A percentile compares a stretch with the other conserved stretches of the same genome.
Conservation (phyloP, 2,329 filamentous ascomycete species). For the Phoma herbarum region DNA sequence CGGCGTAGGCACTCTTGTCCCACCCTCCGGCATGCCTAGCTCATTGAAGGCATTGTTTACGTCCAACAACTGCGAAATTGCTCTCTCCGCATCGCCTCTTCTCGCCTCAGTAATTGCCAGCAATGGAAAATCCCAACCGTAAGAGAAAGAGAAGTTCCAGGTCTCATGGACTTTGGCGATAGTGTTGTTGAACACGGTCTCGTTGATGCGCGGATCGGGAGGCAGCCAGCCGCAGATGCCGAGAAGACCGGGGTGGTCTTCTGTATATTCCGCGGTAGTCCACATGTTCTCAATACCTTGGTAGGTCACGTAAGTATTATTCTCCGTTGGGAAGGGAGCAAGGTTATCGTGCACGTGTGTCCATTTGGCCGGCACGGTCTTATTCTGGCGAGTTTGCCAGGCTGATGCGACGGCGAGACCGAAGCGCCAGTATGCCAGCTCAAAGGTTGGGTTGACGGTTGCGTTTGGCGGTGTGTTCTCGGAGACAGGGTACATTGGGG, state of each 20-base stretch:
- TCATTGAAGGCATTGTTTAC: constrained; percentile 64
- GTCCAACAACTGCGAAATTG: constrained; percentile 57
- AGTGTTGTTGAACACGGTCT: constrained; percentile 42
- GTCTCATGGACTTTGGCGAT: constrained; percentile 41
- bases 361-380: constrained; percentile 59
- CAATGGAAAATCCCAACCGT: constrained; percentile 50
- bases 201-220: constrained; percentile 39
- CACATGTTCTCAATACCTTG: constrained; percentile 57
- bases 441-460: constrained; percentile 67
- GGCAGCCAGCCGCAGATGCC: constrained; percentile 46
- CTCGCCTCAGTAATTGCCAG: constrained; percentile 44
- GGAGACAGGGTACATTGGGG: constrained; percentile 61
- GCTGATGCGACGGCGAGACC: constrained; percentile 63
- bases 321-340: constrained; percentile 61
- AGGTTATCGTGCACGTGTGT: constrained; percentile 60
- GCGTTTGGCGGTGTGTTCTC: constrained; percentile 67
- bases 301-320: constrained; percentile 64
- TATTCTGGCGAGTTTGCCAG: constrained; percentile 62
- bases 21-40: constrained; percentile 64
- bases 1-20: constrained; percentile 63
- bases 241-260: constrained; percentile 46
- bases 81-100: constrained; percentile 37
- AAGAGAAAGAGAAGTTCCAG: constrained; percentile 49
- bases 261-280: constrained; percentile 36
- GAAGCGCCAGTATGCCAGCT: constrained; percentile 69